phyloP scores from a whole-genome alignment of 2,329 filamentous ascomycete species.

The Talaromyces sp. region DNA sequence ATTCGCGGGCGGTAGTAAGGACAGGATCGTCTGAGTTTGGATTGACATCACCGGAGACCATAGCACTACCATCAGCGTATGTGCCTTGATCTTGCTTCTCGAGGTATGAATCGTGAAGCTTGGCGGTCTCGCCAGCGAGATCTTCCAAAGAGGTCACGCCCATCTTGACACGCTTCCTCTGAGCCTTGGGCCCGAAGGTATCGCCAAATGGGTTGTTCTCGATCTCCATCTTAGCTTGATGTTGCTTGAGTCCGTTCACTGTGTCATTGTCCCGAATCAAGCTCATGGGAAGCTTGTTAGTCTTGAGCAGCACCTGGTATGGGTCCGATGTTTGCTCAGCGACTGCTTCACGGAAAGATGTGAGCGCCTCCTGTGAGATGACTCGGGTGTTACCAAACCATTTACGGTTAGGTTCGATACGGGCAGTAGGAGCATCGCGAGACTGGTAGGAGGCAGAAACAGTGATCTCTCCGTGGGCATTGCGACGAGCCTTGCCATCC shows the following conservation, averaged over 20 bases:
- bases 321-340: slow-evolving; percentile 87
- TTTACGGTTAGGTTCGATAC: slow-evolving; percentile 93
- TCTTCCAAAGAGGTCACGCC: slow-evolving; percentile 80
- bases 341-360: slow-evolving; percentile 87
- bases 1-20: slow-evolving; percentile 68
- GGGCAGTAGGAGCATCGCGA: slow-evolving; percentile 75
- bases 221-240: slow-evolving; percentile 90
- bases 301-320: slow-evolving; percentile 92
- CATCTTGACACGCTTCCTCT: slow-evolving; percentile 89
- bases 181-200: slow-evolving; percentile 90
- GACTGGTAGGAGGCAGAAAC: slow-evolving; percentile 84
- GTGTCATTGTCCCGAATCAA: slow-evolving; percentile 79
- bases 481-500: slow-evolving; percentile 79
- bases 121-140: slow-evolving; percentile 75
- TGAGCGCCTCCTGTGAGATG: slow-evolving; percentile 85
- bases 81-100: slow-evolving; percentile 79
- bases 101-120: slow-evolving; percentile 78
- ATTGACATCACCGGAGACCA: slow-evolving; percentile 56
- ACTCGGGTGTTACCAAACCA: slow-evolving; percentile 96
- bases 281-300: slow-evolving; percentile 95
- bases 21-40: slow-evolving; percentile 42
- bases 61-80: slow-evolving; percentile 71
- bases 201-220: slow-evolving; percentile 83
- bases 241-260: slow-evolving; percentile 84
- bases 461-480: slow-evolving; percentile 80